phyloP scores from a whole-genome alignment of 2,329 filamentous ascomycete genomes.

The Eutypella sp. region DNA sequence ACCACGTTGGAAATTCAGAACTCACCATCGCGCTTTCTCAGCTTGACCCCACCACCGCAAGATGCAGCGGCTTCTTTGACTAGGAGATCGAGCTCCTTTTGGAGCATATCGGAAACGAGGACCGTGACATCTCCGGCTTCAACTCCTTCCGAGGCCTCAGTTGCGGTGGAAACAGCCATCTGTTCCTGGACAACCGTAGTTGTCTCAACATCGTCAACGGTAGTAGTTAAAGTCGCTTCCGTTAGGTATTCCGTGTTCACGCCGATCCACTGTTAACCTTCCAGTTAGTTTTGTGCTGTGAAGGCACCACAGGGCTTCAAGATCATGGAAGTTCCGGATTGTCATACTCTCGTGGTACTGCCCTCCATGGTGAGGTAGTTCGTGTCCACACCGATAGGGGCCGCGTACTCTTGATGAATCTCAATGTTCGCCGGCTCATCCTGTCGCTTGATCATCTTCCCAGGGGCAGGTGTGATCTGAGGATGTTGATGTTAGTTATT shows the following conservation, averaged over 20 bases:
- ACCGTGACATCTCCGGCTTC: not conserved
- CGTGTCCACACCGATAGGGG: not conserved
- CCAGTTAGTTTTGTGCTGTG: not conserved
- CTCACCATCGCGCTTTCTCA: not conserved
- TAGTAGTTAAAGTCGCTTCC: not conserved
- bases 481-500: too few species aligned
- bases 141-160: not conserved
- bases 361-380: not conserved
- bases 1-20: not conserved
- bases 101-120: not conserved
- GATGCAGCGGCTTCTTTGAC: not conserved
- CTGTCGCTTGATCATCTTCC: not conserved
- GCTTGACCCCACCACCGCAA: not conserved
- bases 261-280: not conserved
- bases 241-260: not conserved
- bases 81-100: not conserved
- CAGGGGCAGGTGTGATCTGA: not conserved
- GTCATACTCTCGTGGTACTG: not conserved
- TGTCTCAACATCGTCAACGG: not conserved
- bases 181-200: not conserved
- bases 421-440: not conserved
- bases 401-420: not conserved
- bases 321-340: not conserved
- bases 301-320: not conserved
- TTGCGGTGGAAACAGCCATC: not conserved